A percentile compares a stretch with the other conserved stretches of the same genome.
These are phyloP conservation scores for Barnettozyma salicaria DNA, from an alignment of 805 yeast genomes.

Conservation along the genomic window DNA sequence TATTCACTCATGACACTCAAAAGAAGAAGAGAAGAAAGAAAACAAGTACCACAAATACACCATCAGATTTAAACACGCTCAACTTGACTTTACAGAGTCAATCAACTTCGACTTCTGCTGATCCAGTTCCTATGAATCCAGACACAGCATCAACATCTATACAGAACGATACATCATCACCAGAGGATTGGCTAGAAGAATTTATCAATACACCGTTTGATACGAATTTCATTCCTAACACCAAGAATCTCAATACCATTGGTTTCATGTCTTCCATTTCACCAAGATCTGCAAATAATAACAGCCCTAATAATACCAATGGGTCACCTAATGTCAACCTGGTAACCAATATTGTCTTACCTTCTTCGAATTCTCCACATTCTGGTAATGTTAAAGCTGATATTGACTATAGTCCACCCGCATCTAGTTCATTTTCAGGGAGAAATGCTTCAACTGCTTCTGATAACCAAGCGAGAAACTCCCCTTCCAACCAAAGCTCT, in stretches of 20 bases:
- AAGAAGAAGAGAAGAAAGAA: slow-evolving; percentile 1
- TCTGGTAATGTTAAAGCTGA: slow-evolving; percentile 10
- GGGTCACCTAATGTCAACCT: too few relatives aligned
- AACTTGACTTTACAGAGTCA: neutral
- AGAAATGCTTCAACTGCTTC: too few relatives aligned
- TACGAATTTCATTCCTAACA: slow-evolving; percentile 41
- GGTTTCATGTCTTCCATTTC: slow-evolving; percentile 47
- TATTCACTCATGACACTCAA: slow-evolving; percentile 15
- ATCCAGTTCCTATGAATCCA: slow-evolving; percentile 4
- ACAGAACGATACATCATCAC: slow-evolving; percentile 22
- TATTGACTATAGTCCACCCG: slow-evolving; percentile 18
- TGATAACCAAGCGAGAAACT: too few relatives aligned
- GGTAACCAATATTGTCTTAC: too few relatives aligned
- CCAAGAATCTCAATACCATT: slow-evolving; percentile 43
- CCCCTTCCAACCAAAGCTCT: slow-evolving; percentile 3
- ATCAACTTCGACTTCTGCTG: too few relatives aligned
- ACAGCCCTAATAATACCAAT: too few relatives aligned
- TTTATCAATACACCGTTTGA: slow-evolving; percentile 65
- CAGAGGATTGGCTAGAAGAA: slow-evolving; percentile 63
- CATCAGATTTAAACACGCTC: neutral
- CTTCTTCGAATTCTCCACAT: too few relatives aligned
- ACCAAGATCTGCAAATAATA: slow-evolving; percentile 1
- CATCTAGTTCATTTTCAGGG: too few relatives aligned
- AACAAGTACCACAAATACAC: neutral
- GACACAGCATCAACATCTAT: slow-evolving; percentile 16